These are phyloP conservation scores for Calonectria fujianensis DNA, from an alignment of 2,329 filamentous ascomycete species.

Conservation along the genomic window DNA sequence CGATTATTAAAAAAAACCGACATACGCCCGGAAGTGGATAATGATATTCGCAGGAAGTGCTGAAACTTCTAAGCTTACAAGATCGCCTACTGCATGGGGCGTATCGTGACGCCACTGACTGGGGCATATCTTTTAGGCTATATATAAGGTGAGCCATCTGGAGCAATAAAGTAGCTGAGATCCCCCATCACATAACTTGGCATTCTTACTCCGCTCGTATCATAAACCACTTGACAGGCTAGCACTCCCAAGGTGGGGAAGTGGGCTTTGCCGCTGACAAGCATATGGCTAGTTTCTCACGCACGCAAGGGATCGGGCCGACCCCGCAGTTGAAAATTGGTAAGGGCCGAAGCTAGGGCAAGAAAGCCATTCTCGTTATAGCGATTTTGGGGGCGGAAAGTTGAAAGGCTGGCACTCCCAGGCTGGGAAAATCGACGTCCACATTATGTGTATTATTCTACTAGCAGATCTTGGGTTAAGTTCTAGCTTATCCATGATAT, in stretches of 20 bases:
- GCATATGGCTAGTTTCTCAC: constrained; percentile 30
- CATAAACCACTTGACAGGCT: not conserved
- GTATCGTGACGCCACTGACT: not conserved
- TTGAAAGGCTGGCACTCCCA: not conserved
- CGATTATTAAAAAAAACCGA: not conserved
- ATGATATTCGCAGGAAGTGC: not conserved
- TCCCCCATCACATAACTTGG: not conserved
- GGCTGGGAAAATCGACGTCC: too few species aligned
- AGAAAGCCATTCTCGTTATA: not conserved
- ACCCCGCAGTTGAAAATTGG: constrained; percentile 12
- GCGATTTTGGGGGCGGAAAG: not conserved
- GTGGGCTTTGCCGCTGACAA: not conserved
- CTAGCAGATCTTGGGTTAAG: not conserved
- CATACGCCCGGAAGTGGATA: not conserved
- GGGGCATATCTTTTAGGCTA: constrained; percentile 18
- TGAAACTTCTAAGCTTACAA: not conserved
- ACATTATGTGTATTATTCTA: not conserved
- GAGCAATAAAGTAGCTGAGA: not conserved
- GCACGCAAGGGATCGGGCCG: constrained; percentile 21
- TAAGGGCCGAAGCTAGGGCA: constrained; percentile 15
- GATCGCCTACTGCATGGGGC: not conserved
- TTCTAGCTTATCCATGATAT: not conserved
- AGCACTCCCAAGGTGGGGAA: not conserved
- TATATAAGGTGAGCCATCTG: not conserved
- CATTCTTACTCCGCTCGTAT: not conserved